Evolutionary conservation across 148 eudicot species (phyloP).

Genomic region (Rhododendron kiyosumense): DNA sequence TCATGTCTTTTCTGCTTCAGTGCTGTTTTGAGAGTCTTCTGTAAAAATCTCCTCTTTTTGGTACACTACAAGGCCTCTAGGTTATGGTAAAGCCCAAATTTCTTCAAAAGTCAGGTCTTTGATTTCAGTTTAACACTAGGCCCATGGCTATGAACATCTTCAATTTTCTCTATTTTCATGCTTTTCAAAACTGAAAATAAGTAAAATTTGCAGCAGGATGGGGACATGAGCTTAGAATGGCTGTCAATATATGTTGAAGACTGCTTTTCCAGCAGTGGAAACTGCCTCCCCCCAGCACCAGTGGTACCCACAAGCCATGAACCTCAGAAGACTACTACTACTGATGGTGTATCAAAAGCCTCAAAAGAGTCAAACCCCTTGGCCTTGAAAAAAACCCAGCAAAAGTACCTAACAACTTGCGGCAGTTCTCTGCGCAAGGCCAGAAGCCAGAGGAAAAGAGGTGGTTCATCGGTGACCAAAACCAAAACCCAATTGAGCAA

Average conservation of each 20-base stretch:
- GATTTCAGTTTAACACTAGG: neutral
- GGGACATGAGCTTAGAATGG: constrained; percentile 33
- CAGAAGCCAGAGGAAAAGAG: constrained; percentile 32
- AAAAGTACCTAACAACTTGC: neutral
- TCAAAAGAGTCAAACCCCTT: neutral
- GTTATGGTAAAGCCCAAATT: neutral
- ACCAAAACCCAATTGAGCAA: constrained; percentile 9
- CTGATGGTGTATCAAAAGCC: neutral
- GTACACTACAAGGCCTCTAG: neutral
- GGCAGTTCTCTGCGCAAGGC: constrained; percentile 19
- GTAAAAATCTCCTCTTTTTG: neutral
- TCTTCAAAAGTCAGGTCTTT: neutral
- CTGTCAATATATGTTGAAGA: constrained; percentile 38
- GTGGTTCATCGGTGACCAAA: constrained; percentile 1
- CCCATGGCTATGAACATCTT: neutral
- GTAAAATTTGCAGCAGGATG: constrained; percentile 14
- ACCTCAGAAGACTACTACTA: neutral
- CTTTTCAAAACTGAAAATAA: neutral
- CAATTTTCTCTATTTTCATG: neutral
- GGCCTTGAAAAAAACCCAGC: neutral
- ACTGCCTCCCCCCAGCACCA: constrained; percentile 20
- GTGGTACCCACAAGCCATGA: neutral
- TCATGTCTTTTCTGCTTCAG: neutral
- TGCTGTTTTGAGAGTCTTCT: neutral
- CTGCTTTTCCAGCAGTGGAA: constrained; percentile 37